Percentiles rank a stretch among this genome's conserved stretches.
Evolutionary conservation across 768 basidiomycete genomes (phyloP).

Genomic region (Artomyces pyxidatus): DNA sequence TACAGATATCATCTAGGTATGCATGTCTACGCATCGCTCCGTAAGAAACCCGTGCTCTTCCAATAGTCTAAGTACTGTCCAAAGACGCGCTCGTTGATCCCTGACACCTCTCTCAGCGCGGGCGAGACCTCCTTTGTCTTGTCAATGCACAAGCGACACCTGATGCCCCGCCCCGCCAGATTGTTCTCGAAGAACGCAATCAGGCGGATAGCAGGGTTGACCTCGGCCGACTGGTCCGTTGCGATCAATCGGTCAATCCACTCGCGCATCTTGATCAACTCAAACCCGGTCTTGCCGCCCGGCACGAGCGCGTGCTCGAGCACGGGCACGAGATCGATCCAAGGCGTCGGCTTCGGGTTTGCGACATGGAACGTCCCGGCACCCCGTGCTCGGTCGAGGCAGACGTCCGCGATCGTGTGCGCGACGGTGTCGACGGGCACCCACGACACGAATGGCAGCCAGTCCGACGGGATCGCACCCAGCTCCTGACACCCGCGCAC

Average conservation of each 20-base stretch:
- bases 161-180: constrained; percentile 3
- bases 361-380: constrained; percentile 6
- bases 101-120: constrained; percentile 52
- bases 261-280: not conserved
- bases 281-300: not conserved
- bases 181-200: constrained; percentile 9
- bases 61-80: constrained; percentile 3
- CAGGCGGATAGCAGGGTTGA: constrained; percentile 2
- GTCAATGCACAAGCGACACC: constrained; percentile 1
- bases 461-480: constrained; percentile 3
- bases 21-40: not conserved
- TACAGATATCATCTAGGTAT: too few species aligned
- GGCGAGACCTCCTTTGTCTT: constrained; percentile 28
- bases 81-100: constrained; percentile 55
- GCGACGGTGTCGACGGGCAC: constrained; percentile 7
- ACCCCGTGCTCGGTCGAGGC: not conserved
- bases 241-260: constrained; percentile 2
- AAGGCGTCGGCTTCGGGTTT: constrained; percentile 7
- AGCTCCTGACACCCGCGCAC: constrained; percentile 6
- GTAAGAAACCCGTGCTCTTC: constrained; percentile 1
- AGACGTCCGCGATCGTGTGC: constrained; percentile 2
- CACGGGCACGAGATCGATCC: constrained; percentile 1
- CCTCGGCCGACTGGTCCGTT: constrained; percentile 1
- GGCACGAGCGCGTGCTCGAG: not conserved
- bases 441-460: constrained; percentile 4